Conservation (phyloP, 768 basidiomycete species). For the Lyophyllum atratum region DNA sequence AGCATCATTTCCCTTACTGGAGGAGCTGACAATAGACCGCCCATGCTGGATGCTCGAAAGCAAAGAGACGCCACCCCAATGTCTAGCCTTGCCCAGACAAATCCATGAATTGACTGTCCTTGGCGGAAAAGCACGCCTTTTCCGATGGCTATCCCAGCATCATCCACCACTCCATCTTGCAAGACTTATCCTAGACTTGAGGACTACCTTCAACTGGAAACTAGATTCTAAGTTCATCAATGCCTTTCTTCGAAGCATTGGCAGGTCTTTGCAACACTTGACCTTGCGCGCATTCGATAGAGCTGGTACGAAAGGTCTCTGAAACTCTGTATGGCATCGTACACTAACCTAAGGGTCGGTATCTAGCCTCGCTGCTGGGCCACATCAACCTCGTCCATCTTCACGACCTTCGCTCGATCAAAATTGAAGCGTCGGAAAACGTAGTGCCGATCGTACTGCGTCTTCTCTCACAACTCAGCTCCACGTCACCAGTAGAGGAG, state of each 20-base stretch:
- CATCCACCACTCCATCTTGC: not conserved
- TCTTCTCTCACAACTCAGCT: not conserved
- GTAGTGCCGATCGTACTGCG: not conserved
- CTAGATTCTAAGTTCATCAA: not conserved
- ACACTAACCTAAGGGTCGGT: not conserved
- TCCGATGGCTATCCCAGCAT: not conserved
- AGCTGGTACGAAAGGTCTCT: not conserved
- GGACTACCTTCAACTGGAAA: not conserved
- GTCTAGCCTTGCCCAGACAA: not conserved
- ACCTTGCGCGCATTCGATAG: not conserved
- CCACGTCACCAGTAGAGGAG: not conserved
- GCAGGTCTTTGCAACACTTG: not conserved
- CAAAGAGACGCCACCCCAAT: not conserved
- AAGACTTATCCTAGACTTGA: not conserved
- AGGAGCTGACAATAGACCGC: not conserved
- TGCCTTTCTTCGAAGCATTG: not conserved
- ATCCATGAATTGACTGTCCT: not conserved
- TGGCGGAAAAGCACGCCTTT: not conserved
- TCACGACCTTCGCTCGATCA: not conserved
- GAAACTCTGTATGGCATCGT: not conserved
- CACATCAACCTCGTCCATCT: not conserved
- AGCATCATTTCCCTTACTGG: conserved; percentile 2
- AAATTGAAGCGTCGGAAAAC: not conserved
- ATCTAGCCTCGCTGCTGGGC: not conserved
- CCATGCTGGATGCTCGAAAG: not conserved